Evolutionary conservation across 495 filamentous ascomycete genomes (phyloP).

Genomic region (Neurospora africana): DNA sequence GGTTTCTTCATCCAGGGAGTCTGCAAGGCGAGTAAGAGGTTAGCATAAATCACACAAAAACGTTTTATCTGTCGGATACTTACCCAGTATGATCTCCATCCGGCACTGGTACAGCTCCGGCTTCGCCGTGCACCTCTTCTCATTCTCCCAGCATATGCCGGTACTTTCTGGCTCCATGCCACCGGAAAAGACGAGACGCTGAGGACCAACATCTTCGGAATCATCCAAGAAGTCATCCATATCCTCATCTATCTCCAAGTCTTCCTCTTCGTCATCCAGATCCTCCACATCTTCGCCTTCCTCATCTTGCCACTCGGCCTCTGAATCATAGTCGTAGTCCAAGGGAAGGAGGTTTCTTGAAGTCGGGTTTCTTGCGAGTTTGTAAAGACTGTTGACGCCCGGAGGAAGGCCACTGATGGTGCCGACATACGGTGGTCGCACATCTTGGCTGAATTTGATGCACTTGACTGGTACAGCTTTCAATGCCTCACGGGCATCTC

Average conservation of each 20-base stretch:
- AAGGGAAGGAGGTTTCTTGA: constrained; percentile 50
- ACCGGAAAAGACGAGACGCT: constrained; percentile 36
- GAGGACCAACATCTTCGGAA: constrained; percentile 42
- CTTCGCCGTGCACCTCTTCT: constrained; percentile 28
- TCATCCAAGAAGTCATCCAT: constrained; percentile 72
- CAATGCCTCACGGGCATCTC: constrained; percentile 42
- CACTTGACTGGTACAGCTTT: constrained; percentile 61
- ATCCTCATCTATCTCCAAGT: constrained; percentile 50
- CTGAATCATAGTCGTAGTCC: constrained; percentile 95
- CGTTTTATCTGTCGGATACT: constrained; percentile 11
- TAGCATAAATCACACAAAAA: constrained; percentile 1
- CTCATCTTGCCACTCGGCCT: constrained; percentile 67
- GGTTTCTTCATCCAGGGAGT: constrained; percentile 31
- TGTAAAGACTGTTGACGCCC: constrained; percentile 30
- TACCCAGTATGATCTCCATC: constrained; percentile 66
- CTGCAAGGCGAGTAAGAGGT: constrained; percentile 10
- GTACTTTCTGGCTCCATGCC: constrained; percentile 67
- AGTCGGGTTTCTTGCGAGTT: constrained; percentile 62
- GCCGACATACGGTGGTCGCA: constrained; percentile 81
- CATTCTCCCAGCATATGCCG: constrained; percentile 74
- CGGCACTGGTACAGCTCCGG: constrained; percentile 43
- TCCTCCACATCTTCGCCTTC: constrained; percentile 50
- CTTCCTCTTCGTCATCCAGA: constrained; percentile 72
- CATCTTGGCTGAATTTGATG: constrained; percentile 74
- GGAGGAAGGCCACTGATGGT: constrained; percentile 58